A percentile compares a stretch with the other conserved stretches of the same genome.
phyloP scores from a whole-genome alignment of 2,329 filamentous ascomycete genomes.

The Pseudogymnoascus sp. region DNA sequence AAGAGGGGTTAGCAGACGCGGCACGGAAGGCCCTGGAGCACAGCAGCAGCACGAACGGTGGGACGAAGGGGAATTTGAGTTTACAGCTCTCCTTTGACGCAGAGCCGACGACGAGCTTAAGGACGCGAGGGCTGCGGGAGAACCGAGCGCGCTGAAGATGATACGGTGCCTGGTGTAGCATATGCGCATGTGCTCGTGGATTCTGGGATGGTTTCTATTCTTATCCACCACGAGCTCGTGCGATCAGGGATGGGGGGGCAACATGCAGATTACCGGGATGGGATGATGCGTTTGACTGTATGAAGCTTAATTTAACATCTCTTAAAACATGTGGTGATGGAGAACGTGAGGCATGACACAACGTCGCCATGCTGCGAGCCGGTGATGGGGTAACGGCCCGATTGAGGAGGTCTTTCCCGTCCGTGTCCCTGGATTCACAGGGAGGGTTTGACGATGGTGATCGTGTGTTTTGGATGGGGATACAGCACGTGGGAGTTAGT shows the following conservation, averaged over 20 bases:
- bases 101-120: slow-evolving; percentile 21
- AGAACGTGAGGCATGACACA: slow-evolving; percentile 4
- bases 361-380: background rate
- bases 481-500: background rate
- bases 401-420: background rate
- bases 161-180: background rate
- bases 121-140: slow-evolving; percentile 28
- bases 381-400: background rate
- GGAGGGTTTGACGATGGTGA: background rate
- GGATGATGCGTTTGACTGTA: background rate
- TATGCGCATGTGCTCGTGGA: background rate
- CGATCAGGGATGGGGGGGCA: background rate
- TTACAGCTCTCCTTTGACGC: slow-evolving; percentile 15
- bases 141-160: slow-evolving; percentile 14
- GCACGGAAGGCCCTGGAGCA: slow-evolving; percentile 23
- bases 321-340: background rate
- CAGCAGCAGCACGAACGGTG: slow-evolving; percentile 16
- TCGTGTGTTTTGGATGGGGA: background rate
- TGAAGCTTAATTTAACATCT: slow-evolving; percentile 5
- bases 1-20: slow-evolving; percentile 21
- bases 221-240: background rate
- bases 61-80: slow-evolving; percentile 9
- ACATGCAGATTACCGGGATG: background rate
- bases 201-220: slow-evolving; percentile 3
- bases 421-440: background rate